Evolutionary conservation across 1,284 basidiomycete species (phyloP), one percentile per base, ranked within the genome.

Genomic region (Heterobasidion irregulare): DNA sequence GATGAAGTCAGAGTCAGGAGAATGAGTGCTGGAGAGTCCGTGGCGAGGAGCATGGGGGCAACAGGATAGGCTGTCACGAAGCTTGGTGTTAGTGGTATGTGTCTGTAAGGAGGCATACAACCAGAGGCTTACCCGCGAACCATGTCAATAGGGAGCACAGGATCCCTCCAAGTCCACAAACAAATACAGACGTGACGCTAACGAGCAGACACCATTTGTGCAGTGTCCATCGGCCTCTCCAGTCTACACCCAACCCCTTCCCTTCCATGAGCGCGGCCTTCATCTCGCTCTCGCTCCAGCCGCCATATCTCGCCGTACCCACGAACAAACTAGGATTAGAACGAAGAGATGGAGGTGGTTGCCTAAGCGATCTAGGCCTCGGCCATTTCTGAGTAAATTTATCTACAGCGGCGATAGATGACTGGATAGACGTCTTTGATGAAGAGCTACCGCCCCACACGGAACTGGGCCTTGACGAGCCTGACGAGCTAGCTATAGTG

Each of bases 1-100:
- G 77, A 72, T 19, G 75, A 69, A 3, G 82, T 75, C 55, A 86
- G 69, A 2, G 86, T 89, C 56, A 84, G 78, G 56, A 89, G 78
- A 46, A 80, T 67, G 52, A 86, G 73, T 48, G 83, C 69, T 61
- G 84, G 80, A 58, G 73, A 71, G 65, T 84, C 78, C 1, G 79
- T 75, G 57, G 81, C 75, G 57, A 70, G 69, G 70, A 81, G 76
- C 15, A 82, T 76, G 52, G 78, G 77, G 10, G 82, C 76, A 5
- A 45, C 36, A 15, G 57, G 50, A 16, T 50, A 60, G 3, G 59
- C 59, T 47, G 46, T 3, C 10, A 10, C 2, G 19, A 47, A 47
- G 2, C 26, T 26, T 26, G 26, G 5, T 26, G 5, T 26, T 26
- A 26, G 26, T 26, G 26, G 26, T 26, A 26, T 26, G 26, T 3